Base-by-base conservation (phyloP, 1,284 basidiomycete genomes). In the Trichosporon sp. region DNA sequence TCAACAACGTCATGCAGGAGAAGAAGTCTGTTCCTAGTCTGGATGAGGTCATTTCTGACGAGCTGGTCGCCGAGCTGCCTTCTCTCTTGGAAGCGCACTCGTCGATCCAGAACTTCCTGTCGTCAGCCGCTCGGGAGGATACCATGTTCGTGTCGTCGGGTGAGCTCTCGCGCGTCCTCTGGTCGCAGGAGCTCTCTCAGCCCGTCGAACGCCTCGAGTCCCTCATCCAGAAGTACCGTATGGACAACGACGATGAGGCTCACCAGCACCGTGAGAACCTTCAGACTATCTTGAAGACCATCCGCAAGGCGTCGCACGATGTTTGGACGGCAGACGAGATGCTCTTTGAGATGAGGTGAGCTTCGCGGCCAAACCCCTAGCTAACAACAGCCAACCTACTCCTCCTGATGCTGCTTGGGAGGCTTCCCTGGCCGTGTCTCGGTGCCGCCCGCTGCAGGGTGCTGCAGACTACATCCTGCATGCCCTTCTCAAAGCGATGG, bases 381-480 rank as follows among this genome's bases (percentile, higher is more conserved):
- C 73, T 74, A 69, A 76, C 43, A 14, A 19, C 67, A 81, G 79
- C 51, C 78, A 80, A 64, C 75, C 80, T 0, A 76, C 75, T 51
- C 74, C 78, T 35, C 67, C 67, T 8, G 76, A 79, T 16, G 68
- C 68, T 2, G 80, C 80, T 32, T 31, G 70, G 0, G 54, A 73
- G 32, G 77, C 79, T 14, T 87, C 92, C 0, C 90, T 93, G 73
- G 89, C 91, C 73, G 88, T 96, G 66, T 91, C 91, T 16, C 89
- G 89, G 0, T 88, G 90, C 26, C 91, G 93, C 72, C 87, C 87
- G 56, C 84, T 96, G 65, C 89, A 89, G 71, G 90, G 88, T 70
- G 92, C 91, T 0, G 94, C 95, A 80, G 89, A 91, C 51, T 89
- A 91, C 0, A 91, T 96, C 66, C 83, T 97, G 4, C 90, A 89